These are phyloP conservation scores for Lichina pygmaea DNA, from an alignment of 495 filamentous ascomycete species.

Conservation along the genomic window DNA sequence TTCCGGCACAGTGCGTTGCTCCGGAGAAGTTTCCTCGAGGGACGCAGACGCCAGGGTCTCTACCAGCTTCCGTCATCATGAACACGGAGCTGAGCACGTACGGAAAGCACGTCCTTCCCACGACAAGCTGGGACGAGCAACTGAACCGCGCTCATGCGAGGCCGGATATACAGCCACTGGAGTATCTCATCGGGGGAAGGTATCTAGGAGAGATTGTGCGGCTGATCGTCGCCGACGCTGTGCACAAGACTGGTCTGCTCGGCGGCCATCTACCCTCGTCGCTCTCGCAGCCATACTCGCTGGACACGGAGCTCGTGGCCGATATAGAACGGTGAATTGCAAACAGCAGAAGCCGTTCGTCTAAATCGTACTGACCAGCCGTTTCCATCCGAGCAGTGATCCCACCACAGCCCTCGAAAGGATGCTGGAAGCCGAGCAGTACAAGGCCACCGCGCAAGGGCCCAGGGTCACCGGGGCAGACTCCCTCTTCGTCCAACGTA, in stretches of 20 bases:
- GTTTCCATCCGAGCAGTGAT: background rate
- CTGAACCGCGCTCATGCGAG: conserved; percentile 12
- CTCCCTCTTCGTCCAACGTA: conserved; percentile 24
- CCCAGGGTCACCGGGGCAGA: conserved; percentile 9
- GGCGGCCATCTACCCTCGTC: conserved; percentile 25
- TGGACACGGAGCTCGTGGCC: conserved; percentile 33
- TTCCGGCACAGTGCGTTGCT: conserved; percentile 12
- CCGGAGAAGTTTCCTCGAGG: conserved; percentile 12
- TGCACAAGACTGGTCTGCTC: conserved; percentile 24
- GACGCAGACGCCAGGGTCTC: conserved; percentile 10
- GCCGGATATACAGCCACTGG: conserved; percentile 19
- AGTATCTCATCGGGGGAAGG: conserved; percentile 23
- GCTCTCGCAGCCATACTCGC: conserved; percentile 23
- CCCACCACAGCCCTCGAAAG: no score
- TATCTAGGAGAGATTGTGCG: conserved; percentile 29
- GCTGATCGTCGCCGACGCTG: conserved; percentile 23
- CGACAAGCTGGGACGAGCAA: conserved; percentile 16
- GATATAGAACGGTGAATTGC: conserved; percentile 32
- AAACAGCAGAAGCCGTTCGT: conserved; percentile 14
- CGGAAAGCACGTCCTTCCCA: conserved; percentile 14
- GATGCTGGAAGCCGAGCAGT: no score
- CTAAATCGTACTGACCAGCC: conserved; percentile 14
- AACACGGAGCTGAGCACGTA: conserved; percentile 21
- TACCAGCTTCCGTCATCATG: conserved; percentile 13
- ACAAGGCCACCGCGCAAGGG: no score